A percentile compares a stretch with the other conserved stretches of the same genome.
Evolutionary conservation across 768 basidiomycete genomes (phyloP).

Genomic region (Neoboletus brunneissimus): DNA sequence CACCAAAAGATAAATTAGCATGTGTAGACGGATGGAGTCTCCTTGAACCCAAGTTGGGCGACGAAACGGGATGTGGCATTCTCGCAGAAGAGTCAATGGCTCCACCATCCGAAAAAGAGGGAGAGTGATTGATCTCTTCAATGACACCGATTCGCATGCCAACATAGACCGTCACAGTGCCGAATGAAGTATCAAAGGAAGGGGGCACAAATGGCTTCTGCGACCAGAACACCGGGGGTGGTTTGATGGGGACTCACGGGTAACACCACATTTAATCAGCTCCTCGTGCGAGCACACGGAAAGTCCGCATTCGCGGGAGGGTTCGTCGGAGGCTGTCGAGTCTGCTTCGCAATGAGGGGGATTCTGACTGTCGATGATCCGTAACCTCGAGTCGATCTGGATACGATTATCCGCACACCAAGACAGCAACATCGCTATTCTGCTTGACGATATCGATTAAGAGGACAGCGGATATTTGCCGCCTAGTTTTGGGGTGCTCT

Average conservation of each 20-base stretch:
- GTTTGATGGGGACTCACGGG: constrained; percentile 27
- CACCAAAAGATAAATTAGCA: constrained; percentile 7
- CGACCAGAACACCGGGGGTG: constrained; percentile 8
- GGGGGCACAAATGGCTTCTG: background rate
- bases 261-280: constrained; percentile 20
- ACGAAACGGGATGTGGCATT: constrained; percentile 6
- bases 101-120: constrained; percentile 1
- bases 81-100: background rate
- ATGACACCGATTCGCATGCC: constrained; percentile 1
- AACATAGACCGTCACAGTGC: background rate
- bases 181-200: background rate
- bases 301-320: constrained; percentile 17
- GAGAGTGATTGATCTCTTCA: background rate
- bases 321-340: constrained; percentile 2
- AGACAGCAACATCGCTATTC: constrained; percentile 30
- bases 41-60: background rate
- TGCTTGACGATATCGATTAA: constrained; percentile 21
- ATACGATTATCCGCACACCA: constrained; percentile 52
- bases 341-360: background rate
- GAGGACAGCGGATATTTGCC: background rate
- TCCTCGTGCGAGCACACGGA: constrained; percentile 25
- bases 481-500: background rate
- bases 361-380: constrained; percentile 25
- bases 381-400: constrained; percentile 45
- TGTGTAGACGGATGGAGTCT: background rate